Evolutionary conservation across 2,329 filamentous ascomycete genomes (phyloP).

Genomic region (Fusarium subtropicale): DNA sequence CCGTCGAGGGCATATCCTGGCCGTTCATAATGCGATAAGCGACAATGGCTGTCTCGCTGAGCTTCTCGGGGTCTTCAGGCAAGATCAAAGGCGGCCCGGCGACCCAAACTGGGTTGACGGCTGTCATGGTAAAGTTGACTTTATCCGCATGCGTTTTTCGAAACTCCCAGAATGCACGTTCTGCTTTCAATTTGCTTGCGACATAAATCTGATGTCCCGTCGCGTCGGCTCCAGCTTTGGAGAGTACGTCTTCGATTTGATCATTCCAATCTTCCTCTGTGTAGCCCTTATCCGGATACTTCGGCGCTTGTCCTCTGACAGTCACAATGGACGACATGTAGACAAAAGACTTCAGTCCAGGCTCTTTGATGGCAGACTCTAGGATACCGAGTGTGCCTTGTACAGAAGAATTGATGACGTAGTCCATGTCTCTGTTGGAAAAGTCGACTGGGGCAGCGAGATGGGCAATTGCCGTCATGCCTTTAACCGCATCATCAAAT

Average conservation of each 20-base stretch:
- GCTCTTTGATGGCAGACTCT: constrained; percentile 7
- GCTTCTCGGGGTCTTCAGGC: constrained; percentile 14
- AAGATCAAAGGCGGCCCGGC: constrained; percentile 13
- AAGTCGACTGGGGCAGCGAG: constrained; percentile 19
- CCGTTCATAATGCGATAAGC: constrained; percentile 26
- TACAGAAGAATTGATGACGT: constrained; percentile 15
- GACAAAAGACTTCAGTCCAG: background rate
- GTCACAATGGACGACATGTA: constrained; percentile 22
- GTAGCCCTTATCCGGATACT: constrained; percentile 1
- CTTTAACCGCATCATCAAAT: constrained; percentile 10
- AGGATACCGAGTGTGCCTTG: constrained; percentile 17
- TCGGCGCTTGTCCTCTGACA: background rate
- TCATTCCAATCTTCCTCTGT: constrained; percentile 28
- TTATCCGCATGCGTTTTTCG: background rate
- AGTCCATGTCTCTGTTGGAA: constrained; percentile 13
- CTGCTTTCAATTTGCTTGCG: constrained; percentile 22
- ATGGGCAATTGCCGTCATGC: background rate
- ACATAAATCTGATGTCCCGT: constrained; percentile 24
- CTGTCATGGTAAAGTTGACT: constrained; percentile 16
- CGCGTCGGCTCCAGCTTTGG: background rate
- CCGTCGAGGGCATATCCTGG: background rate
- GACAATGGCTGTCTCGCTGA: constrained; percentile 25
- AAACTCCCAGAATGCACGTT: constrained; percentile 26
- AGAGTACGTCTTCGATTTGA: constrained; percentile 11
- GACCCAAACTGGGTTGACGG: constrained; percentile 24